These are phyloP conservation scores for Mortierella sp. DNA, from an alignment of 371 early-diverging fungal species.

Conservation along the genomic window DNA sequence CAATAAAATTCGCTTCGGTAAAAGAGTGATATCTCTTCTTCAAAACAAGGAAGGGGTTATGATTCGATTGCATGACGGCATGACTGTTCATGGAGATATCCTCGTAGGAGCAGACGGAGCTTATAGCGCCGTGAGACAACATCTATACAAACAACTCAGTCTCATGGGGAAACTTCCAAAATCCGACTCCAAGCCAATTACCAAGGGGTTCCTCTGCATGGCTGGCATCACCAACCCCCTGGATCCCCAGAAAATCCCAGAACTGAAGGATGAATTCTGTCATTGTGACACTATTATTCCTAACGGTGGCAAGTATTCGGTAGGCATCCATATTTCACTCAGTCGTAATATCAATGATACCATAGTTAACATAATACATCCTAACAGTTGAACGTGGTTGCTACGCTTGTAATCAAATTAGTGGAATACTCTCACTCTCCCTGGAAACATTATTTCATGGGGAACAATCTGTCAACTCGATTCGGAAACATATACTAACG, in stretches of 20 bases:
- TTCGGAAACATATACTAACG: not conserved
- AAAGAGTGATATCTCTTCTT: constrained; percentile 12
- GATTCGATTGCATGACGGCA: constrained; percentile 14
- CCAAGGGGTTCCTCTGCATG: not conserved
- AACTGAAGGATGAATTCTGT: not conserved
- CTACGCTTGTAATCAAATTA: not conserved
- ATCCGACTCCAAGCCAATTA: not conserved
- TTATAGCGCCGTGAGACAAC: constrained; percentile 3
- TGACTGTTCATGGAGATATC: constrained; percentile 19
- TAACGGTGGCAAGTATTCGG: not conserved
- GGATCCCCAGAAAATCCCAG: not conserved
- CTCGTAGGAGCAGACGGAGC: constrained; percentile 19
- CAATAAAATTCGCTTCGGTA: constrained; percentile 6
- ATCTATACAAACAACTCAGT: constrained; percentile 1
- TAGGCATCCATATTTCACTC: not conserved
- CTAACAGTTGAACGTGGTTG: too few relatives aligned
- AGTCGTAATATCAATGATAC: too few relatives aligned
- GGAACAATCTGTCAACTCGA: not conserved
- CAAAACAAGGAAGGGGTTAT: constrained; percentile 17
- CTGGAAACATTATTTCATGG: not conserved
- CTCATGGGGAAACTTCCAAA: not conserved
- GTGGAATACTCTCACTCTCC: not conserved
- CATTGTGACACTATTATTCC: not conserved
- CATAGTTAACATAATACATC: too few relatives aligned
- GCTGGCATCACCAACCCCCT: not conserved